Evolutionary conservation across 2,329 filamentous ascomycete genomes (phyloP), one percentile per base, ranked within the genome.

Genomic region (Alternaria conjuncta): DNA sequence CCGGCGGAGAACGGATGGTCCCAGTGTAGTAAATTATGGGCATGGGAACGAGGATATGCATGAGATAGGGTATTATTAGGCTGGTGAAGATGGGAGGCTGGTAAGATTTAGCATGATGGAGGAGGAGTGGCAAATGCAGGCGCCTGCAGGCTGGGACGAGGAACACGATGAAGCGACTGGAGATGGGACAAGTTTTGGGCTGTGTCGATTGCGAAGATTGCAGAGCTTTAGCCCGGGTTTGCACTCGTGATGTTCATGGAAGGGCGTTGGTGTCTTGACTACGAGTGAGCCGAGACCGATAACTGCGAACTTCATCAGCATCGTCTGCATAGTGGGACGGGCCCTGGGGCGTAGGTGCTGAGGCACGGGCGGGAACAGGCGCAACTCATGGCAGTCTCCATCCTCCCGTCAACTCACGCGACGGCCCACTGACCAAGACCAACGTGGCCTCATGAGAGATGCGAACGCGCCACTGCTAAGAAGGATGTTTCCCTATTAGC

Each of bases 1-100:
- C 59, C 41, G 57, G 49, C 6, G 54, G 54, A 50, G 72, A 71
- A 72, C 71, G 54, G 60, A 53, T 71, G 72, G 72, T 55, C 71
- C 61, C 57, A 67, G 68, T 68, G 68, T 44, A 59, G 53, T 44
- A 20, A 41, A 45, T 68, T 46, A 59, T 64, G 50, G 61, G 51
- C 32, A 45, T 57, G 56, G 61, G 47, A 56, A 54, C 32, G 53
- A 41, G 28, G 21, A 44, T 49, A 46, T 57, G 50, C 32, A 57
- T 26, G 43, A 30, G 59, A 55, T 54, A 45, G 41, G 59, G 57
- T 65, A 64, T 63, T 58, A 60, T 65, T 66, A 63, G 61, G 36
- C 25, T 15, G 46, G n/a, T n/a, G 23, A 57, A 51, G 54, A 56
- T 18, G 32, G 32, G 11, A 55, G 46, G 50, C 56, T 30, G 54